A percentile compares a stretch with the other conserved stretches of the same genome.
Evolutionary conservation across 495 filamentous ascomycete genomes (phyloP).

Genomic region (Glarea lozoyensis): DNA sequence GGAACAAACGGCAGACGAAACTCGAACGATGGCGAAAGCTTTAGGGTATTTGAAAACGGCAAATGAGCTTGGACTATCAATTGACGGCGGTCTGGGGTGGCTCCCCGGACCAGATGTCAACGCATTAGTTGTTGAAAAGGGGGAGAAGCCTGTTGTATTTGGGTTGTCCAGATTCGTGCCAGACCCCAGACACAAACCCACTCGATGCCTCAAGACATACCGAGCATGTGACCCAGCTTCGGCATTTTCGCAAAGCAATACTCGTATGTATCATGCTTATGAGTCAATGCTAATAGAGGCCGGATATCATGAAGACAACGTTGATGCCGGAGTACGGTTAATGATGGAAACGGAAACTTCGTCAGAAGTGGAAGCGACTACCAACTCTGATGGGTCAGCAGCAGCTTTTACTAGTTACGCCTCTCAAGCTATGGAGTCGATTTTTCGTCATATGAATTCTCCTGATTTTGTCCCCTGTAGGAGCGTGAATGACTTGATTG

Average conservation of each 20-base stretch:
- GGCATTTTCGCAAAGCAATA: neutral
- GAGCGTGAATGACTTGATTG: no score
- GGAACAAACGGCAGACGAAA: constrained; percentile 44
- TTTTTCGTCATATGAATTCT: neutral
- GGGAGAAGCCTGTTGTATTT: constrained; percentile 14
- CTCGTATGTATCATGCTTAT: neutral
- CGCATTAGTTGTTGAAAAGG: neutral
- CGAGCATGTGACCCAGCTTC: neutral
- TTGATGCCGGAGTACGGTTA: constrained; percentile 14
- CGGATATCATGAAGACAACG: constrained; percentile 12
- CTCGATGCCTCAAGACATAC: neutral
- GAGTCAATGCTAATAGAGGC: constrained; percentile 20
- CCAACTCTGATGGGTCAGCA: neutral
- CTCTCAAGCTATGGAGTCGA: no score
- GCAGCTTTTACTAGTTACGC: neutral
- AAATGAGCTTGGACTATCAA: constrained; percentile 41
- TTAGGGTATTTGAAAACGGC: constrained; percentile 32
- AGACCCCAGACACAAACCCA: neutral
- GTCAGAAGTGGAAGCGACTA: neutral
- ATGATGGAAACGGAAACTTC: constrained; percentile 23
- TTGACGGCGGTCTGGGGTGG: constrained; percentile 50
- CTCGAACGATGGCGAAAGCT: constrained; percentile 35
- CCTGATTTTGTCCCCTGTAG: neutral
- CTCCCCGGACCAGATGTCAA: constrained; percentile 25
- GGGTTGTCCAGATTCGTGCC: constrained; percentile 15